These are phyloP conservation scores for Aaosphaeria pasadenensis DNA, from an alignment of 2,329 filamentous ascomycete species.

Conservation along the genomic window DNA sequence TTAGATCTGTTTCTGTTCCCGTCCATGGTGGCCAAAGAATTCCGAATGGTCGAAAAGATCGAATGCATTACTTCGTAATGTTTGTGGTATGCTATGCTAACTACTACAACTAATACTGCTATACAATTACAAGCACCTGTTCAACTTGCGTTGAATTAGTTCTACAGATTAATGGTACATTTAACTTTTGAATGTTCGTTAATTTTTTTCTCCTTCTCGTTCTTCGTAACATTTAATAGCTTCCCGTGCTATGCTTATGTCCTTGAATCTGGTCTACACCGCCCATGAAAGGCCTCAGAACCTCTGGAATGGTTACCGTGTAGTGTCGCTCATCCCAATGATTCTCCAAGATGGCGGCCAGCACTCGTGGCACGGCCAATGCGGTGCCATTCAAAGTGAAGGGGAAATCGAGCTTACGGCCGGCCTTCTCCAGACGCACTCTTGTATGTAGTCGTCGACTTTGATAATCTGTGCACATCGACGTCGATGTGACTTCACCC, in stretches of 20 bases:
- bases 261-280: conserved; percentile 32
- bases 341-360: conserved; percentile 87
- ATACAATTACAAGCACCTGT: no score
- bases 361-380: conserved; percentile 81
- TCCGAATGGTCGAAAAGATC: no score
- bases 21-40: no score
- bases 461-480: conserved; percentile 94
- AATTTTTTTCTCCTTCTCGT: no score
- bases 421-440: conserved; percentile 50
- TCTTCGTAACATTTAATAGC: conserved; percentile 3
- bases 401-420: conserved; percentile 66
- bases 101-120: no score
- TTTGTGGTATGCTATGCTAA: no score
- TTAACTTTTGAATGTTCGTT: no score
- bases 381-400: conserved; percentile 95
- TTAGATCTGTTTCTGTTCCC: no score
- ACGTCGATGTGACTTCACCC: conserved; percentile 90
- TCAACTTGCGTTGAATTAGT: no score
- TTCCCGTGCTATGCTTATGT: conserved; percentile 16
- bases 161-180: no score
- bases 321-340: conserved; percentile 73
- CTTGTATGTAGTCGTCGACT: conserved; percentile 76
- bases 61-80: no score
- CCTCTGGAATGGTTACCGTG: conserved; percentile 73
- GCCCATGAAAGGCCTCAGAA: conserved; percentile 81